Evolutionary conservation across 345 rosid species (phyloP).

Genomic region (Lepidium didymum): DNA sequence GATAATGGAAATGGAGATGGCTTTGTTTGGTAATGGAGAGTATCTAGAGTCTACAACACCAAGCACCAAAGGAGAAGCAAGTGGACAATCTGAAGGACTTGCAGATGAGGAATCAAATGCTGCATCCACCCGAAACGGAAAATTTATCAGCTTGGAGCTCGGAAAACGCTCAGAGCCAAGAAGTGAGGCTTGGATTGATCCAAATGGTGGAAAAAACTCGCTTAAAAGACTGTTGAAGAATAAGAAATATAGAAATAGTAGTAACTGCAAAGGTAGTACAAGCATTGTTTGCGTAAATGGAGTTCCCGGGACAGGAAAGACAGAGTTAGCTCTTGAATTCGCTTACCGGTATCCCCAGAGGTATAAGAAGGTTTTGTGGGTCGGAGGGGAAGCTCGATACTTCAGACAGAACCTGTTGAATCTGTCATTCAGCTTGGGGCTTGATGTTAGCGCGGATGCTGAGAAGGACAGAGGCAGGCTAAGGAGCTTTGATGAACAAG

Average conservation of each 20-base stretch:
- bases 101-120: constrained; percentile 71
- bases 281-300: constrained; percentile 72
- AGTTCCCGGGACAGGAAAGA: constrained; percentile 73
- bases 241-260: constrained; percentile 56
- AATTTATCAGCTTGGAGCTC: constrained; percentile 60
- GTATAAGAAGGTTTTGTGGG: constrained; percentile 89
- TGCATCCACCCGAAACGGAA: constrained; percentile 36
- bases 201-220: constrained; percentile 49
- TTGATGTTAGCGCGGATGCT: constrained; percentile 83
- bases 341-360: constrained; percentile 73
- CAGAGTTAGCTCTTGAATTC: constrained; percentile 82
- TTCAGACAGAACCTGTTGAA: constrained; percentile 78
- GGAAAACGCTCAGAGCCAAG: constrained; percentile 61
- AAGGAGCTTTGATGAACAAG: constrained; percentile 83
- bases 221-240: constrained; percentile 48
- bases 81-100: constrained; percentile 75
- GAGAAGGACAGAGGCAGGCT: constrained; percentile 79
- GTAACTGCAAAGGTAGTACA: constrained; percentile 43
- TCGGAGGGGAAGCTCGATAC: constrained; percentile 80
- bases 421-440: constrained; percentile 63
- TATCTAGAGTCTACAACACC: constrained; percentile 41
- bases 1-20: constrained; percentile 62
- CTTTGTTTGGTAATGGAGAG: constrained; percentile 59
- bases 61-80: constrained; percentile 48
- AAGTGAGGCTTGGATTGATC: constrained; percentile 58